Conservation (phyloP, 306 rosid genomes). For the Cicer judaicum region DNA sequence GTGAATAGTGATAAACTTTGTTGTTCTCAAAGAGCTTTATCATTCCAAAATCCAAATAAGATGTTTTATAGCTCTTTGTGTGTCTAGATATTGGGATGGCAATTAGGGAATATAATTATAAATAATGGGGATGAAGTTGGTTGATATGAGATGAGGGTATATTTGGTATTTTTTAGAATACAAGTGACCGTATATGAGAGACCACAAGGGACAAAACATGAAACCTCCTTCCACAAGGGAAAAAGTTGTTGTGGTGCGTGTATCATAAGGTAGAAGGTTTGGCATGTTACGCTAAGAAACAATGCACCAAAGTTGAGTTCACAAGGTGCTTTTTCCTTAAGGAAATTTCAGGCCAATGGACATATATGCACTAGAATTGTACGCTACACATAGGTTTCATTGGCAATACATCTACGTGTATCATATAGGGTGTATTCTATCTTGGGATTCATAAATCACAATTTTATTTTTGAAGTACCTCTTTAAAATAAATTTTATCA, state of each 20-base stretch:
- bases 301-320: not conserved
- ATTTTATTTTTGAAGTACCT: too few relatives aligned
- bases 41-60: not conserved
- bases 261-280: constrained; percentile 39
- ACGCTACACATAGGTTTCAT: not conserved
- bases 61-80: constrained; percentile 5
- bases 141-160: not conserved
- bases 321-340: constrained; percentile 20
- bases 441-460: too few relatives aligned
- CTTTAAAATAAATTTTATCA: too few relatives aligned
- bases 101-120: not conserved
- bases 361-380: not conserved
- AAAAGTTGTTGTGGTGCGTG: constrained; percentile 35
- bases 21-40: not conserved
- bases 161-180: not conserved
- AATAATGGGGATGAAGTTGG: not conserved
- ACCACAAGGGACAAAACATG: constrained; percentile 1
- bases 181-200: not conserved
- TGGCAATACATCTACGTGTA: not conserved
- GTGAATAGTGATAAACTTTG: not conserved
- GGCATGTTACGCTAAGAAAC: constrained; percentile 47
- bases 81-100: not conserved
- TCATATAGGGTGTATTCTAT: too few relatives aligned
- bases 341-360: constrained; percentile 38
- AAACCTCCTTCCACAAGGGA: constrained; percentile 37